A percentile compares a stretch with the other conserved stretches of the same genome.
Evolutionary conservation across 805 yeast genomes (phyloP).

Genomic region (Starmerella geochares): DNA sequence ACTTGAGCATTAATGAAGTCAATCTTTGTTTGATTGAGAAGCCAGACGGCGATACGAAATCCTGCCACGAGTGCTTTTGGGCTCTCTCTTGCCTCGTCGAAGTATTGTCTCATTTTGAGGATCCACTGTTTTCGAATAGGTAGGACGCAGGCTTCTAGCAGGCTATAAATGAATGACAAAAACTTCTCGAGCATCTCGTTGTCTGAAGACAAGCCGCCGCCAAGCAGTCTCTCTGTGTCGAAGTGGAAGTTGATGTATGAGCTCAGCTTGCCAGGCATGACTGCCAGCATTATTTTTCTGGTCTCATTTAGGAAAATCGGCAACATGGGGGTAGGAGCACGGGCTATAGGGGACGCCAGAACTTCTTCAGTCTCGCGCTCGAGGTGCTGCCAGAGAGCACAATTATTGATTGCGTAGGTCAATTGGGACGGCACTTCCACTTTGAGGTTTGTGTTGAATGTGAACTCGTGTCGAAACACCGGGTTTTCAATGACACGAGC

Average conservation of each 20-base stretch:
- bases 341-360: conserved; percentile 38
- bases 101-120: conserved; percentile 59
- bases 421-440: conserved; percentile 11
- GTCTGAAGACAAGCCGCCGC: conserved; percentile 52
- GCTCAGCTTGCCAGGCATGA: conserved; percentile 70
- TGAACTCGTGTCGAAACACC: conserved; percentile 82
- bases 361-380: conserved; percentile 84
- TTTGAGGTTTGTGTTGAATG: conserved; percentile 84
- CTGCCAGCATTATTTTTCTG: conserved; percentile 59
- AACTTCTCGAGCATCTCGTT: neutral
- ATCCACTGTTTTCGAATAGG: conserved; percentile 93
- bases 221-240: conserved; percentile 70
- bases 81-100: conserved; percentile 38
- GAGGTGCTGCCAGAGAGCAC: conserved; percentile 63
- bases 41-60: conserved; percentile 62
- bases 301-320: conserved; percentile 69
- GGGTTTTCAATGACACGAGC: conserved; percentile 85
- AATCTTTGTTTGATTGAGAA: conserved; percentile 86
- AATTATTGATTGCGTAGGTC: neutral
- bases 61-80: conserved; percentile 59
- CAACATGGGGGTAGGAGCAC: conserved; percentile 35
- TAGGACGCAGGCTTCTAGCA: conserved; percentile 84
- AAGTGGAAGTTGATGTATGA: conserved; percentile 55
- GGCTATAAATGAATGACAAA: conserved; percentile 39
- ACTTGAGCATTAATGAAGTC: conserved; percentile 95